These are phyloP conservation scores for Cordyceps tenuipes DNA, from an alignment of 2,329 filamentous ascomycete genomes.

Conservation along the genomic window DNA sequence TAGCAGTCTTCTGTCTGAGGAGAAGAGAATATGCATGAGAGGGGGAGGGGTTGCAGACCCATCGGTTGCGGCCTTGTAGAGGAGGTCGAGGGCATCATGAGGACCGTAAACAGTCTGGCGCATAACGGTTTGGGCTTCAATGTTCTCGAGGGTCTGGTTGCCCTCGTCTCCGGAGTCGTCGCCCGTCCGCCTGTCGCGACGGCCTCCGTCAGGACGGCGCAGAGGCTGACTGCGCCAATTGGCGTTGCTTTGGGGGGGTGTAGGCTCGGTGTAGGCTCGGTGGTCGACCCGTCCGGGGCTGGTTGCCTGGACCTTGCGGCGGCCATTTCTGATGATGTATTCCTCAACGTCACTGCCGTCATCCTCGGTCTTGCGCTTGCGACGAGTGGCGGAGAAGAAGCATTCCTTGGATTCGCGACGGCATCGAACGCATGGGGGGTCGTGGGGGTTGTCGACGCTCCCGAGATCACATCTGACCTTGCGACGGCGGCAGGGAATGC, in stretches of 20 bases:
- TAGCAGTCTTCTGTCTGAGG: constrained; percentile 4
- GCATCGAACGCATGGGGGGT: constrained; percentile 89
- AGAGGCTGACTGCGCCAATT: constrained; percentile 59
- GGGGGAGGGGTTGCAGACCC: constrained; percentile 31
- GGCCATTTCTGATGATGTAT: constrained; percentile 64
- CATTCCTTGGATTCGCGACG: constrained; percentile 93
- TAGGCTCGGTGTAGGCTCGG: constrained; percentile 42
- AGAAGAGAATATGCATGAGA: constrained; percentile 9
- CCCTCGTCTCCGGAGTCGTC: constrained; percentile 42
- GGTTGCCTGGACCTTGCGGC: constrained; percentile 52
- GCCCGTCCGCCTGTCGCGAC: constrained; percentile 21
- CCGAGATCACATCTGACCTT: constrained; percentile 57
- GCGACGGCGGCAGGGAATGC: constrained; percentile 52
- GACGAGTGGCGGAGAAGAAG: constrained; percentile 88
- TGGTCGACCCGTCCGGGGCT: constrained; percentile 36
- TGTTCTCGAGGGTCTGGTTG: constrained; percentile 55
- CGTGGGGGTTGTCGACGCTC: constrained; percentile 86
- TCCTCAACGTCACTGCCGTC: constrained; percentile 48
- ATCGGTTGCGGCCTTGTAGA: constrained; percentile 77
- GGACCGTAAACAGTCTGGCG: constrained; percentile 73
- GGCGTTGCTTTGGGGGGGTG: constrained; percentile 52
- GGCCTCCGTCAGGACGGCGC: constrained; percentile 45
- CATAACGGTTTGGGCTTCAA: constrained; percentile 58
- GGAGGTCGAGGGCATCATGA: constrained; percentile 82
- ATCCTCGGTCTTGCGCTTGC: constrained; percentile 75